Base-by-base conservation (phyloP, 1,284 basidiomycete genomes). In the Cutaneotrichosporon sp. region DNA sequence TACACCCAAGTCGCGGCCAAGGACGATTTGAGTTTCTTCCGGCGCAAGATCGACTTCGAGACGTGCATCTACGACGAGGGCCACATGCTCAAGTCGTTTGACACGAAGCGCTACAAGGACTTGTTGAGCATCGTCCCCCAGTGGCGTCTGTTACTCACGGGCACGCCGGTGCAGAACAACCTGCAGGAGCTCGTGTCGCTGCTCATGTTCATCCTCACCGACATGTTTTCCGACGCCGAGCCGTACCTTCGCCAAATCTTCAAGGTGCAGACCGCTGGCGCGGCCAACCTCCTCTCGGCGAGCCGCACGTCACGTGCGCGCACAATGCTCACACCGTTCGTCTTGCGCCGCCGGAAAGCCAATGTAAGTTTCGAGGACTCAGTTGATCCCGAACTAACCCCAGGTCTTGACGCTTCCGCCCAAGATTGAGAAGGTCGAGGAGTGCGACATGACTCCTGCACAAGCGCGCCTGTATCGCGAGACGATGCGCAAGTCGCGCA, bases 251-350 rank as follows among this genome's bases (percentile, higher is more conserved):
- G 92, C 14, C 90, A 93, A 14, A 97, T 99, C 71, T 99, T 99
- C 87, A 99, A 98, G 81, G 91, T 92, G 46, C 93, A 92, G 72
- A 89, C 90, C 6, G 64, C 65, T 30, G 72, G 75, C n/a, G 70
- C 74, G 11, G 87, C 91, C 58, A 90, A 90, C 50, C 78, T 97
- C 50, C 87, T 99, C 16, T 90, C 94, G 7, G 88, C 91, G 75
- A 90, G 94, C 76, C 88, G 95, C 55, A 90, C 97, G 31, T 91
- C 92, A 57, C 84, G 96, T 63, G 97, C 97, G 6, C 97, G 98
- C 82, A 93, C 91, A 78, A 97, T 99, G 94, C 94, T 99, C 89
- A 95, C 92, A 18, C 97, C 97, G 0, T 99, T 99, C 77, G 95
- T 99, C 32, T 85, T 99, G 22, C 90, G 97, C 26, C 86, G 97